phyloP scores from a whole-genome alignment of 148 eudicot species.

The Limonium bicolor region DNA sequence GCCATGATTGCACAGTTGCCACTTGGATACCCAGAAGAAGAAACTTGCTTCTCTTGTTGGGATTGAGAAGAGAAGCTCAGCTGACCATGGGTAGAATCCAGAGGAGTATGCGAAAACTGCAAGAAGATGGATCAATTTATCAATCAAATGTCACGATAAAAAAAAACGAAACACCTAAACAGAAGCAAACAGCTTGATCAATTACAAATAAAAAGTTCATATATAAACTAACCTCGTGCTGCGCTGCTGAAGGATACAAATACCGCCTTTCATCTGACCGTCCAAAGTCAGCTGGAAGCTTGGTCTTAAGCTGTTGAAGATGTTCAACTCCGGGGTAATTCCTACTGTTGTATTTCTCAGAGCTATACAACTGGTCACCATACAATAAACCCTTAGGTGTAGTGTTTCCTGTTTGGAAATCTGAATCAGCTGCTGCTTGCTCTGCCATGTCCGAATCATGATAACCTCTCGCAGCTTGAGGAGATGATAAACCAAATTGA shows the following conservation, averaged over 20 bases:
- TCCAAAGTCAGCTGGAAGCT: constrained; percentile 36
- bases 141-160: not conserved
- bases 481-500: constrained; percentile 12
- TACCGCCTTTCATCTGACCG: constrained; percentile 30
- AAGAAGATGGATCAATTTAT: not conserved
- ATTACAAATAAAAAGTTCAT: not conserved
- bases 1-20: too few species aligned
- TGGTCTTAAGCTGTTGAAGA: constrained; percentile 40
- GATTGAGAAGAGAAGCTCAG: constrained; percentile 16
- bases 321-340: constrained; percentile 33
- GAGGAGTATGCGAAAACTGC: constrained; percentile 13
- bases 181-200: not conserved
- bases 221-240: constrained; percentile 20
- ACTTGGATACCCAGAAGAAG: constrained; percentile 2
- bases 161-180: too few species aligned
- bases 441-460: constrained; percentile 13
- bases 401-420: constrained; percentile 17
- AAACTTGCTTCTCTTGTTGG: constrained; percentile 9
- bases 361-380: constrained; percentile 17
- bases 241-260: constrained; percentile 15
- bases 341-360: constrained; percentile 16
- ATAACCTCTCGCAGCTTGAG: constrained; percentile 13
- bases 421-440: constrained; percentile 14
- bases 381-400: constrained; percentile 17
- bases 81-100: constrained; percentile 12